Conservation (phyloP, 129 eudicot species). For the Flaveria sonorensis region DNA sequence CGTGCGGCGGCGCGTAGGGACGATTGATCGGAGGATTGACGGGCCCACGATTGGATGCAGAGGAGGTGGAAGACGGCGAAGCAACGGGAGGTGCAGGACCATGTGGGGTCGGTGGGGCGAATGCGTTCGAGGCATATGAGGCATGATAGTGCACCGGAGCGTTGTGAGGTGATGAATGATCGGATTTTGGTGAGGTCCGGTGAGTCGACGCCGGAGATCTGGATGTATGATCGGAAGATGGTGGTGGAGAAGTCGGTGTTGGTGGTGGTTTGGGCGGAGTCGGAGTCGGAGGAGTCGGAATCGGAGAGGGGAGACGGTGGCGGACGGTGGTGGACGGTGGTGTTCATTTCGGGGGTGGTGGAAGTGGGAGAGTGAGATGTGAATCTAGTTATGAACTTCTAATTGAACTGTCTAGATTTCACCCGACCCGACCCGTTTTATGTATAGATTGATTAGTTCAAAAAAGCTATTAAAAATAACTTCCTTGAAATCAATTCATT, state of each 20-base stretch:
- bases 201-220: conserved; percentile 46
- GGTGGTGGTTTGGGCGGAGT: conserved; percentile 43
- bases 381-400: conserved; percentile 9
- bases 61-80: conserved; percentile 82
- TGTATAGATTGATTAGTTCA: too few species aligned
- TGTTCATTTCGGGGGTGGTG: conserved; percentile 42
- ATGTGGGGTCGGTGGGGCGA: conserved; percentile 77
- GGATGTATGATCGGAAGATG: conserved; percentile 76
- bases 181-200: conserved; percentile 81
- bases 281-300: conserved; percentile 70
- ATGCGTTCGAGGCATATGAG: conserved; percentile 97
- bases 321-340: conserved; percentile 37
- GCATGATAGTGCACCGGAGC: conserved; percentile 95
- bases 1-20: conserved; percentile 73
- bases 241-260: conserved; percentile 75
- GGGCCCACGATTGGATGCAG: conserved; percentile 97
- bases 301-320: conserved; percentile 49
- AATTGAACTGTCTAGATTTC: background rate
- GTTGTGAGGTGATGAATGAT: conserved; percentile 79
- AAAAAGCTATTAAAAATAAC: too few species aligned
- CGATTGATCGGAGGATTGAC: conserved; percentile 68
- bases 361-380: conserved; percentile 25
- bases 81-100: conserved; percentile 89
- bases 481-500: too few species aligned
- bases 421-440: background rate